Base-by-base conservation (phyloP, 805 yeast genomes). In the Saccharomyces jurei region DNA sequence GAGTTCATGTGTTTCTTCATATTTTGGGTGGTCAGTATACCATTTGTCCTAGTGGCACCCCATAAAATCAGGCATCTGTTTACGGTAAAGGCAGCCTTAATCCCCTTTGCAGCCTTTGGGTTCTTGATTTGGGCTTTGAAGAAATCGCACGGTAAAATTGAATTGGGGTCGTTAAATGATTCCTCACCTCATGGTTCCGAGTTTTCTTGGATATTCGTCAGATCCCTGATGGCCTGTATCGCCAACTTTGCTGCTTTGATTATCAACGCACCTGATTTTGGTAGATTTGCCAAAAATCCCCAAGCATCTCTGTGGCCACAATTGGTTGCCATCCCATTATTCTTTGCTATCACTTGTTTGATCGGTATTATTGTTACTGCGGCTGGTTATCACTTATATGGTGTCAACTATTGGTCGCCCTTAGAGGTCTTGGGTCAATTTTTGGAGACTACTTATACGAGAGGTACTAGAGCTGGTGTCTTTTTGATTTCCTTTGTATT, bases 111-210 rank as follows among this genome's bases (percentile, higher is more conserved):
- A 0, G 96, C 95, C 46, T 75, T 91, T 58, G 88, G 84, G 0
- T 88, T 90, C 65, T 74, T 90, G 60, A 77, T 89, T 41, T 90
- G 97, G 97, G 81, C 96, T 6, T 71, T 89, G 50, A 84, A 81
- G 53, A 86, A 87, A 66, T 88, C 96, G 27, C 80, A 81, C 53
- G 96, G 96, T 53, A 56, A 58, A 13, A 62, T 67, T 32, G 68
- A 66, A 2, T 54, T 67, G 48, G 68, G 65, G n/a, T 41, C 62
- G 25, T 53, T 67, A 52, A 59, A 58, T 36, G 63, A 58, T 17
- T 30, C 36, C 14, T 52, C 58, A 25, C 67, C 63, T 51, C 55
- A 58, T 6, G 67, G 67, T 21, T 57, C 65, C 27, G 67, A 54
- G 11, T 63, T 63, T 44, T 61, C 64, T 11, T 88, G 96, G 96